These are phyloP conservation scores for Penicillium goetzii DNA, from an alignment of 495 filamentous ascomycete species.

Conservation along the genomic window DNA sequence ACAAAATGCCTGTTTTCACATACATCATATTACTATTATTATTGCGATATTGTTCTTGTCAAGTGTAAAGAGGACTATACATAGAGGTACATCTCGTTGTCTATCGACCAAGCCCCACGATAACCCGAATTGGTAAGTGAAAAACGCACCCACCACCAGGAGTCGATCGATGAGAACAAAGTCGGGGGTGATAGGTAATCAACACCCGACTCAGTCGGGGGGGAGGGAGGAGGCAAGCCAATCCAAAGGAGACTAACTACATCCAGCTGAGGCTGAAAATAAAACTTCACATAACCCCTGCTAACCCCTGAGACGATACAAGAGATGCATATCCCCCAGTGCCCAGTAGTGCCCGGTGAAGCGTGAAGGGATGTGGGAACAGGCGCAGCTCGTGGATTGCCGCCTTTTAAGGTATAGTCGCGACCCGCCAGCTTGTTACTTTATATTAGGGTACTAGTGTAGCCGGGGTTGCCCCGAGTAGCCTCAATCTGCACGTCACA, in stretches of 20 bases:
- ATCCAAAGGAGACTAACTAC: not conserved
- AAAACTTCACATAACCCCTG: not conserved
- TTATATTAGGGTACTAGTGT: not conserved
- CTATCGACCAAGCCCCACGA: not conserved
- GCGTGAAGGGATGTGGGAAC: not conserved
- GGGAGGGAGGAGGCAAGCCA: not conserved
- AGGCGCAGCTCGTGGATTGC: constrained; percentile 15
- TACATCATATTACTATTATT: not conserved
- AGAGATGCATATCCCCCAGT: not conserved
- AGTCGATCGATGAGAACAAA: not conserved
- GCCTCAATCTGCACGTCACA: constrained; percentile 16
- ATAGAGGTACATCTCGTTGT: not conserved
- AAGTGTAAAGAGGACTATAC: not conserved
- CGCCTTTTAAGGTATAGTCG: constrained; percentile 15
- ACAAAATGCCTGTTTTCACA: not conserved
- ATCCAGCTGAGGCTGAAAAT: constrained; percentile 26
- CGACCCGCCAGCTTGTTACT: constrained; percentile 4
- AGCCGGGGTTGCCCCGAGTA: constrained; percentile 12
- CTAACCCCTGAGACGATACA: constrained; percentile 1
- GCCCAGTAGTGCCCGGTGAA: not conserved
- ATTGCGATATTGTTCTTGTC: not conserved
- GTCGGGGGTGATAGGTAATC: not conserved
- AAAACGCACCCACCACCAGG: not conserved
- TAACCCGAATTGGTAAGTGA: not conserved
- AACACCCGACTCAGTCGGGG: not conserved